Evolutionary conservation across 2,329 filamentous ascomycete genomes (phyloP).

Genomic region (Fusarium napiforme): DNA sequence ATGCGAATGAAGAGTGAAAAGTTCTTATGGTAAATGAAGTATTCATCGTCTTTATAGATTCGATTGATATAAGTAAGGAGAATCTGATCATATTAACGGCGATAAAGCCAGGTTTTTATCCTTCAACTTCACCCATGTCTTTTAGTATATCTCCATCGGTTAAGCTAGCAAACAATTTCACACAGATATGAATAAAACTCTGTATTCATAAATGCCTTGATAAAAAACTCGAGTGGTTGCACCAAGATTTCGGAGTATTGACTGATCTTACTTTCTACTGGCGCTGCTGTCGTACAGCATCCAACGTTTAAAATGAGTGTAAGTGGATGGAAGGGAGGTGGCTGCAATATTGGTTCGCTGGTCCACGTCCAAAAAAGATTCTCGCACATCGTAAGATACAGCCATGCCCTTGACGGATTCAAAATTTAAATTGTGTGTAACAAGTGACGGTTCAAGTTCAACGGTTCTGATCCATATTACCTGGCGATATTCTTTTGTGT

Average conservation of each 20-base stretch:
- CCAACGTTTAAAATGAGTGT: slow-evolving; percentile 25
- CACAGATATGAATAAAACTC: background rate
- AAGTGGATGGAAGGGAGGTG: slow-evolving; percentile 15
- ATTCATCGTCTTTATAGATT: background rate
- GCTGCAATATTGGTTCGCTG: slow-evolving; percentile 18
- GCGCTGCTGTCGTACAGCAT: slow-evolving; percentile 32
- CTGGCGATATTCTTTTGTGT: background rate
- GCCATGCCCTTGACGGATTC: background rate
- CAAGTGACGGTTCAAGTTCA: slow-evolving; percentile 9
- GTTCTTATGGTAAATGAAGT: background rate
- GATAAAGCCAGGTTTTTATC: background rate
- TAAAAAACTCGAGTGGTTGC: slow-evolving; percentile 11
- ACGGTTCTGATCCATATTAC: slow-evolving; percentile 4
- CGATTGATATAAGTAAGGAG: background rate
- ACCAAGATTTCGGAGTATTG: slow-evolving; percentile 29
- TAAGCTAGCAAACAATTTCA: background rate
- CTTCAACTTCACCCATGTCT: background rate
- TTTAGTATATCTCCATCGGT: background rate
- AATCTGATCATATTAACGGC: background rate
- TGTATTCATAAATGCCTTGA: background rate
- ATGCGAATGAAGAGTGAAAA: background rate
- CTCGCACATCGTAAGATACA: background rate
- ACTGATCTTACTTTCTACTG: slow-evolving; percentile 20
- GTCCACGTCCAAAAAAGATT: slow-evolving; percentile 1
- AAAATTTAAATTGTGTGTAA: slow-evolving; percentile 5